phyloP scores from a whole-genome alignment of 169 alveolate species.

The Plasmodium coatneyi region DNA sequence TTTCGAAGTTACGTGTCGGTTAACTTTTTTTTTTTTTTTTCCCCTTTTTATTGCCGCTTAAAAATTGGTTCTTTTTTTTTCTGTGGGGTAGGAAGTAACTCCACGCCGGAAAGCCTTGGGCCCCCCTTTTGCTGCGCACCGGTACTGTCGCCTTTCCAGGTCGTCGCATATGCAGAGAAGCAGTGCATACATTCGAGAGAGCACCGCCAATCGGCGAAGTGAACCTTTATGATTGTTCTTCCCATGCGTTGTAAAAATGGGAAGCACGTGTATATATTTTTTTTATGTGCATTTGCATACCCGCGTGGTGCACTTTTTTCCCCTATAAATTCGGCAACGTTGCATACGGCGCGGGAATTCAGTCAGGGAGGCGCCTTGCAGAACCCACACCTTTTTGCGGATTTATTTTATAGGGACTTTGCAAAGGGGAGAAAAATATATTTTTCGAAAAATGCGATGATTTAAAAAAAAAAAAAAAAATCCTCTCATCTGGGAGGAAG shows the following conservation, averaged over 20 bases:
- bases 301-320: neutral
- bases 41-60: neutral
- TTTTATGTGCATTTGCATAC: neutral
- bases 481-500: neutral
- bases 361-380: neutral
- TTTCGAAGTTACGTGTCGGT: neutral
- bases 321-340: neutral
- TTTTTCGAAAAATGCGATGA: neutral
- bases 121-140: neutral
- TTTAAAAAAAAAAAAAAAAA: neutral
- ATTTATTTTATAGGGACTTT: neutral
- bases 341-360: neutral
- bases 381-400: neutral
- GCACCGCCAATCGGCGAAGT: neutral
- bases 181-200: neutral
- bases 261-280: neutral
- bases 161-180: neutral
- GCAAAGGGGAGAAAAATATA: neutral
- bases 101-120: neutral
- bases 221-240: neutral
- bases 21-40: slow-evolving; percentile 2
- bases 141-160: neutral
- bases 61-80: neutral
- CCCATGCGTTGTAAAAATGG: neutral
- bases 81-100: neutral